Percentiles rank a stretch among this genome's conserved stretches.
These are phyloP conservation scores for Sporobolomyces roseus DNA, from an alignment of 768 basidiomycete genomes.

Conservation along the genomic window DNA sequence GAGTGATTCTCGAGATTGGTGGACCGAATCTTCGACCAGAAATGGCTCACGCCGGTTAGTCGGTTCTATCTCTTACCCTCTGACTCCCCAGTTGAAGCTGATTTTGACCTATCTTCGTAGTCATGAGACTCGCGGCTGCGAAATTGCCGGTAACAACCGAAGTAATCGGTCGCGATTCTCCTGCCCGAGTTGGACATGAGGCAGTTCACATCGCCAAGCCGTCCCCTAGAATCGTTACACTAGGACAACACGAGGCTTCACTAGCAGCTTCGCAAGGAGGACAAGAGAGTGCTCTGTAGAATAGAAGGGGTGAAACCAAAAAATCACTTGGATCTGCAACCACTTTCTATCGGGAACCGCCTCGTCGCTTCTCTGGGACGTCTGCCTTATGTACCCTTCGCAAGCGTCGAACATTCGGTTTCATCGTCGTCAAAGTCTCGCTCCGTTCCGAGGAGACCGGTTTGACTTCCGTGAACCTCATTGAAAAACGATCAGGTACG, in stretches of 20 bases:
- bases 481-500: too few species aligned
- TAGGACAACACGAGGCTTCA: slow-evolving; percentile 21
- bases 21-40: slow-evolving; percentile 85
- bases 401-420: too few species aligned
- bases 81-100: neutral
- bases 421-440: too few species aligned
- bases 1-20: slow-evolving; percentile 90
- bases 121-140: slow-evolving; percentile 76
- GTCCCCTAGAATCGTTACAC: slow-evolving; percentile 18
- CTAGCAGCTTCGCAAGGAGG: neutral
- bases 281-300: neutral
- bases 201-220: slow-evolving; percentile 12
- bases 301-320: neutral
- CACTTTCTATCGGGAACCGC: too few species aligned
- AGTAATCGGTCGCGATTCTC: slow-evolving; percentile 67
- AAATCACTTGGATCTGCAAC: too few species aligned
- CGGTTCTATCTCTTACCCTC: slow-evolving; percentile 11
- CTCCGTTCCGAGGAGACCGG: too few species aligned
- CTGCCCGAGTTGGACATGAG: slow-evolving; percentile 55
- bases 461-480: too few species aligned
- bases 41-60: slow-evolving; percentile 80
- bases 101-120: slow-evolving; percentile 46
- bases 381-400: too few species aligned
- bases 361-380: too few species aligned
- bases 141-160: slow-evolving; percentile 86